Conservation (phyloP, 352 stramenopile genomes). For the Phytophthora cactorum region DNA sequence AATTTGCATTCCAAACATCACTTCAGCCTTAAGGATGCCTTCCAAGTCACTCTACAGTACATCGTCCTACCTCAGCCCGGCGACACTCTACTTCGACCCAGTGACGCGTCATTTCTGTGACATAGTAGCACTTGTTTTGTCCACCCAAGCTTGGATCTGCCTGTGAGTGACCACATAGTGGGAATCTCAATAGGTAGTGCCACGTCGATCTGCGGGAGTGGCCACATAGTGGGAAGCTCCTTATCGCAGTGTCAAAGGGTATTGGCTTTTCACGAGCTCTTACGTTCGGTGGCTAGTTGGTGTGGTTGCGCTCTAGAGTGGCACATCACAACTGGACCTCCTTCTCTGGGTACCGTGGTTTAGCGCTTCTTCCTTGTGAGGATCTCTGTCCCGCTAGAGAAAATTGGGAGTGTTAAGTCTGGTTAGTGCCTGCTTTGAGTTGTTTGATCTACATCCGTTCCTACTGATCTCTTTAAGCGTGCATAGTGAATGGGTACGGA, state of each 20-base stretch:
- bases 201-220: constrained; percentile 3
- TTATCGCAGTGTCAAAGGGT: constrained; percentile 6
- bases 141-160: constrained; percentile 4
- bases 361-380: constrained; percentile 1
- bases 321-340: constrained; percentile 12
- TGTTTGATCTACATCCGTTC: too few species aligned
- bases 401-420: constrained; percentile 19
- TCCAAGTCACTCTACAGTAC: neutral
- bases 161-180: constrained; percentile 13
- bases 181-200: constrained; percentile 5
- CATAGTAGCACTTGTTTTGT: constrained; percentile 23
- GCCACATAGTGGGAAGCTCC: constrained; percentile 23
- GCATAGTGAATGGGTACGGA: constrained; percentile 16
- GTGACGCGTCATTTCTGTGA: constrained; percentile 2
- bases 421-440: too few species aligned
- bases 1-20: neutral
- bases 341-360: constrained; percentile 6
- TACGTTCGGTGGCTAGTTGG: constrained; percentile 25
- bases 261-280: constrained; percentile 9
- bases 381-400: constrained; percentile 7
- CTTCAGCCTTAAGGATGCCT: neutral
- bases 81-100: neutral
- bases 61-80: neutral
- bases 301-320: constrained; percentile 17
- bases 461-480: constrained; percentile 10